Base-by-base conservation (phyloP, 1,284 basidiomycete species). In the Pseudozyma sp. region DNA sequence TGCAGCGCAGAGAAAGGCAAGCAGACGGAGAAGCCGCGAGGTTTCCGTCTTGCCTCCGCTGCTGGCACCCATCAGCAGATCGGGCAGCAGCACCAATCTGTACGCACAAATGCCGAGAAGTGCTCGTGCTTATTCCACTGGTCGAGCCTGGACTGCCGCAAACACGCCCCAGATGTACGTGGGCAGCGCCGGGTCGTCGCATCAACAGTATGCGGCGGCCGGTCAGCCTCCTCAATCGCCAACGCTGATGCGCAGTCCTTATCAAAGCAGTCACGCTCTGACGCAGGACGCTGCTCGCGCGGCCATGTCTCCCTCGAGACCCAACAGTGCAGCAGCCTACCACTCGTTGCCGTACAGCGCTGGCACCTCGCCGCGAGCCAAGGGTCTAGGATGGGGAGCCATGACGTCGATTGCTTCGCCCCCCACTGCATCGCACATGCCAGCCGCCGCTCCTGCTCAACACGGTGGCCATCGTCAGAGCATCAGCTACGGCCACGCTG, bases 361-460 rank as follows among this genome's bases (percentile, higher is more conserved):
- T 4, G 78, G 79, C 24, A 81, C 76, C 0, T 74, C 69, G n/a
- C 79, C 79, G 13, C 57, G 79, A 6, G 65, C 73, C 35, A 72
- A 75, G 9, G 79, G 79, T 11, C 62, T 79, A 8, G 78, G 78
- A 7, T 80, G 78, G 78, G 75, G 79, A 10, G 73, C 68, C 13
- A 69, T 79, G 75, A 81, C 78, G 3, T 55, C 73, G n/a, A 75
- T 80, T 40, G 66, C 60, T 40, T 57, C 62, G 43, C 61, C 64
- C 11, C 60, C 60, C 17, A 29, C 52, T 11, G 54, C 65, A 1
- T 43, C 56, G 4, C 29, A 55, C n/a, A 45, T 33, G 11, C 30
- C 57, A n/a, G 34, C 33, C 7, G 44, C 49, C 2, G 47, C 56
- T 34, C 44, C 37, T 1, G 58, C 42, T 9, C 52, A 72, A 11